Evolutionary conservation across 257 asterid genomes (phyloP).

Genomic region (Marsdenia floribunda): DNA sequence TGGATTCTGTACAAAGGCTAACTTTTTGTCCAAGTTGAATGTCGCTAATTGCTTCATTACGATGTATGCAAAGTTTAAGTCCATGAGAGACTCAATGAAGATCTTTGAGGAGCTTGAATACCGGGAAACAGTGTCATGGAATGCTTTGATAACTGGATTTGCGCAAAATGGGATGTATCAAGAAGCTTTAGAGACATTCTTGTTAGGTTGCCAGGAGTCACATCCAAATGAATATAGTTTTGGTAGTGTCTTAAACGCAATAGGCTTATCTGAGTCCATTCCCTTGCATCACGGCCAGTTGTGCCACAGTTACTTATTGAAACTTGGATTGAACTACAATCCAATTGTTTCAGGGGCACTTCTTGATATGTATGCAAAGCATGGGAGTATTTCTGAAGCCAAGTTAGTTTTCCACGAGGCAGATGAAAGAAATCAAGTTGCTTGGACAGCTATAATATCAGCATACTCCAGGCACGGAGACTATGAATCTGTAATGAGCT

Average conservation of each 20-base stretch:
- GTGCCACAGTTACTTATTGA: conserved; percentile 48
- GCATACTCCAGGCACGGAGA: conserved; percentile 87
- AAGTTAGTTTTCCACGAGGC: conserved; percentile 50
- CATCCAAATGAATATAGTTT: conserved; percentile 75
- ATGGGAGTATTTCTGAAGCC: conserved; percentile 83
- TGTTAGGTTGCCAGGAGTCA: conserved; percentile 38
- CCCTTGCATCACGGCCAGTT: conserved; percentile 68
- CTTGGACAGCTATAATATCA: conserved; percentile 90
- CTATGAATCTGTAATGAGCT: conserved; percentile 59
- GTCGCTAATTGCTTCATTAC: conserved; percentile 86
- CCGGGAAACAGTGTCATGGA: conserved; percentile 73
- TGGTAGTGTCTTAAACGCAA: conserved; percentile 72
- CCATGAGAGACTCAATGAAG: conserved; percentile 42
- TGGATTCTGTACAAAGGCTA: conserved; percentile 49
- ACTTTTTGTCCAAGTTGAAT: conserved; percentile 46
- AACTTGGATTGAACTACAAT: conserved; percentile 50
- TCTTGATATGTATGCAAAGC: conserved; percentile 92
- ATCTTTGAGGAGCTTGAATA: conserved; percentile 56
- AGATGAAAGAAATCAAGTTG: conserved; percentile 46
- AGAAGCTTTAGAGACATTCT: conserved; percentile 64
- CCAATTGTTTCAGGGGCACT: conserved; percentile 71
- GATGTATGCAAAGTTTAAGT: conserved; percentile 76
- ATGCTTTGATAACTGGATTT: conserved; percentile 69
- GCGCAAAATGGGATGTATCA: conserved; percentile 65
- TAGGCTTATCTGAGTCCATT: conserved; percentile 77